Base-by-base conservation (phyloP, 352 stramenopile genomes). In the Pythium dissotocum region DNA sequence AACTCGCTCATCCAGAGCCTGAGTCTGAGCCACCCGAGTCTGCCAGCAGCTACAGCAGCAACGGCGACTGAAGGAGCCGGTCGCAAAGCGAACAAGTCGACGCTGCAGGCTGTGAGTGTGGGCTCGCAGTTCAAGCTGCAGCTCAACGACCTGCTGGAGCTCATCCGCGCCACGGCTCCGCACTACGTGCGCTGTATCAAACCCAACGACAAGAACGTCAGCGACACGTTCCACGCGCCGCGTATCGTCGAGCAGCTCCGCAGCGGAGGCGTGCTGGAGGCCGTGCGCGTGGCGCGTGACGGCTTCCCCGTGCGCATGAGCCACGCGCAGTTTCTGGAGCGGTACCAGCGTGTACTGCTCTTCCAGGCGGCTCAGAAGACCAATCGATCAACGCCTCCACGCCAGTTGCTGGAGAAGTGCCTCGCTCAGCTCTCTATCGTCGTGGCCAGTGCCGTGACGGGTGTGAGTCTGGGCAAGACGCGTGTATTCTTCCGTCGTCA, bases 151-250 rank as follows among this genome's bases (percentile, higher is more conserved):
- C 85, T 99, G 13, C 85, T 99, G 55, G 76, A 83, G 6, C 91
- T 88, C 14, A 98, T 99, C 48, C 93, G 98, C 30, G 79, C 79
- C 26, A 99, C 97, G 7, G 87, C 91, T 28, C 97, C 97, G 46
- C 97, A 99, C 78, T 99, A 99, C 78, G 95, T 99, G 61, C 95
- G 97, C 63, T 99, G 98, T 74, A 90, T 99, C 42, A 99, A 99
- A 72, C 97, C 98, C 35, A 99, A 99, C 72, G 95, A 99, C 77
- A 64, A 42, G 1, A 90, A 90, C 58, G 67, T 77, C 33, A 64
- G 73, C n/a, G 79, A 78, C 2, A 49, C 75, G 24, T 99, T 99
- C 67, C 52, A 83, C 48, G 80, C 76, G 16, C 63, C 67, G 7
- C 83, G 87, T 40, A 83, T 96, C 12, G 80, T 95, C 8, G 88